Evolutionary conservation across 345 rosid genomes (phyloP), one percentile per base, ranked within the genome.

Genomic region (Barbarea vulgaris): DNA sequence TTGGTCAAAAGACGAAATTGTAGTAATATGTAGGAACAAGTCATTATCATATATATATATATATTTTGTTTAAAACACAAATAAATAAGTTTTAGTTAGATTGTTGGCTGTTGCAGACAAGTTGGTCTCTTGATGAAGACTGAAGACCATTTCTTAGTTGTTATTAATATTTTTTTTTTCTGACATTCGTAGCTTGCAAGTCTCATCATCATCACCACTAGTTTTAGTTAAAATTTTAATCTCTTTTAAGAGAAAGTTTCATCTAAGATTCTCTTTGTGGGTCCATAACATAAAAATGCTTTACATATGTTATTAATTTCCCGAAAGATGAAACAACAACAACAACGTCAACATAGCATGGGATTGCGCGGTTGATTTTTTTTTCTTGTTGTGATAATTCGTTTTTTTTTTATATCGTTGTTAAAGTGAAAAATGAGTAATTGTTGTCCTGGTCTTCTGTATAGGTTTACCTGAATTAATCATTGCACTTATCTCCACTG

Each of bases 131-230:
- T 59, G 79, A 75, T 37, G 17, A 67, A n/a, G 57, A 30, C 34
- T 12, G 69, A 65, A 66, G 67, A 75, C 44, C 22, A 18, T 22
- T 67, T 75, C 61, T 58, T 36, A 37, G n/a, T 37, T 58, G 6
- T 37, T 54, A 28, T 15, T 8, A 14, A 30, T 17, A 2, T 36
- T 21, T 0, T 13, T 0, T 13, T 7, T 51, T 39, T 3, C 2
- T 59, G 17, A 18, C 4, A 67, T 19, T 18, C 52, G 60, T 75
- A 67, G 33, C 73, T 48, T 59, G 55, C 36, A 67, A 75, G 63
- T 48, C 46, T 75, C 46, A 55, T 74, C 24, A 55, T 74, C 24
- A 42, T 48, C 19, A 74, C 61, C 79, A 75, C 68, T 60, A 67
- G 44, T 59, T 57, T 67, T 58, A 34, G 33, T 54, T 27, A 39